Conservation (phyloP, 108 stramenopile genomes). For the Seminavis robusta region DNA sequence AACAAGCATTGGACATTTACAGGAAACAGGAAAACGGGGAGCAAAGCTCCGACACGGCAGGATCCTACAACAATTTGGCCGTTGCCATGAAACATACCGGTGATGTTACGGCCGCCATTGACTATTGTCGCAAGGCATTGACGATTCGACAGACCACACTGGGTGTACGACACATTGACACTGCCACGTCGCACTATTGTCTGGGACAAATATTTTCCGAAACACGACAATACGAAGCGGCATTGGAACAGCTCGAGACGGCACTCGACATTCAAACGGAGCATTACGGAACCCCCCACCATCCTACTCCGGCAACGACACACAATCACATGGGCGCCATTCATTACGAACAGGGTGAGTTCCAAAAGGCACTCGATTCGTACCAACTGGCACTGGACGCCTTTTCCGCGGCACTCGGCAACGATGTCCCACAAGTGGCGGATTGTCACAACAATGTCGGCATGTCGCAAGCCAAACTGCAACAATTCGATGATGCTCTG, state of each 20-base stretch:
- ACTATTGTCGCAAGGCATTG: constrained; percentile 23
- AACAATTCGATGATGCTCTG: constrained; percentile 13
- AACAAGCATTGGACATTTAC: constrained; percentile 28
- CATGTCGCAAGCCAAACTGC: constrained; percentile 14
- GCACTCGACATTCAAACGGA: constrained; percentile 20
- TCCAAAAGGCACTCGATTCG: constrained; percentile 21
- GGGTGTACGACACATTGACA: constrained; percentile 1
- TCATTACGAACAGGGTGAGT: constrained; percentile 41
- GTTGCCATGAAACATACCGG: constrained; percentile 20
- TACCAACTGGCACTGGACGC: constrained; percentile 32
- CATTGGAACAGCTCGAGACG: constrained; percentile 24
- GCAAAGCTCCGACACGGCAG: constrained; percentile 15
- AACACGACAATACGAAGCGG: constrained; percentile 10
- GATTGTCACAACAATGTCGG: constrained; percentile 25
- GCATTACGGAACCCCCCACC: constrained; percentile 5
- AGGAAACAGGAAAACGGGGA: constrained; percentile 11
- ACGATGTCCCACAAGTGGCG: constrained; percentile 5
- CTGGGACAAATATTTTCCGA: constrained; percentile 17
- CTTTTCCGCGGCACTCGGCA: not conserved
- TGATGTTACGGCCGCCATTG: constrained; percentile 13
- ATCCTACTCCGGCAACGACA: constrained; percentile 31
- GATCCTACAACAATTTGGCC: constrained; percentile 31
- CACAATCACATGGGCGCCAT: constrained; percentile 54
- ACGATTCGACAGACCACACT: constrained; percentile 5
- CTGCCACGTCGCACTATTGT: constrained; percentile 13